These are phyloP conservation scores for Boletus sp. DNA, from an alignment of 1,284 basidiomycete genomes.

Conservation along the genomic window DNA sequence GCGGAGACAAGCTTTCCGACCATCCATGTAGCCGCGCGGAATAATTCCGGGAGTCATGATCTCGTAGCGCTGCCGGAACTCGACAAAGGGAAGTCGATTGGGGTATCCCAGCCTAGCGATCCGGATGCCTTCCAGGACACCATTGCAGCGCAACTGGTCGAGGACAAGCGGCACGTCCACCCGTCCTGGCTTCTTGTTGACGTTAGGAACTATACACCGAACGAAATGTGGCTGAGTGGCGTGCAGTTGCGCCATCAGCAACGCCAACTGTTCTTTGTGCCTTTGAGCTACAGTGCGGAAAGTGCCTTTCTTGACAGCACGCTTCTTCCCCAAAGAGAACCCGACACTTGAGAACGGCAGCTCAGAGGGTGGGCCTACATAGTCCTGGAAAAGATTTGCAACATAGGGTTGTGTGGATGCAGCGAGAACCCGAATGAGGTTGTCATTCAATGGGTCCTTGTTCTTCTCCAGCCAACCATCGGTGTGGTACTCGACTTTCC, in stretches of 20 bases:
- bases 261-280: constrained; percentile 93
- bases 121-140: constrained; percentile 98
- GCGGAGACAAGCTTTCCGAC: constrained; percentile 87
- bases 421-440: constrained; percentile 86
- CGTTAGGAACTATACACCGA: constrained; percentile 96
- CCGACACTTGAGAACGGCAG: constrained; percentile 34
- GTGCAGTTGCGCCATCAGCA: constrained; percentile 88
- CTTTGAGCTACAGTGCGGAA: constrained; percentile 95
- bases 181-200: constrained; percentile 86
- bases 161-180: constrained; percentile 94
- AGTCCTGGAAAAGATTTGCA: constrained; percentile 83
- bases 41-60: constrained; percentile 92
- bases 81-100: constrained; percentile 93
- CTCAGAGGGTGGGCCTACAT: constrained; percentile 42
- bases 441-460: constrained; percentile 98
- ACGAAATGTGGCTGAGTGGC: constrained; percentile 98
- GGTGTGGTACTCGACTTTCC: constrained; percentile 93
- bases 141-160: constrained; percentile 96
- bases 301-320: constrained; percentile 88
- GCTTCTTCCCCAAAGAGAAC: constrained; percentile 64
- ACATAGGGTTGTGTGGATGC: constrained; percentile 83
- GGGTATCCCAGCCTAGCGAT: constrained; percentile 98
- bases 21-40: constrained; percentile 94
- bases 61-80: constrained; percentile 97
- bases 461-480: constrained; percentile 99